A percentile compares a stretch with the other conserved stretches of the same genome.
These are phyloP conservation scores for Pachyrhizus erosus DNA, from an alignment of 306 rosid genomes.

Conservation along the genomic window DNA sequence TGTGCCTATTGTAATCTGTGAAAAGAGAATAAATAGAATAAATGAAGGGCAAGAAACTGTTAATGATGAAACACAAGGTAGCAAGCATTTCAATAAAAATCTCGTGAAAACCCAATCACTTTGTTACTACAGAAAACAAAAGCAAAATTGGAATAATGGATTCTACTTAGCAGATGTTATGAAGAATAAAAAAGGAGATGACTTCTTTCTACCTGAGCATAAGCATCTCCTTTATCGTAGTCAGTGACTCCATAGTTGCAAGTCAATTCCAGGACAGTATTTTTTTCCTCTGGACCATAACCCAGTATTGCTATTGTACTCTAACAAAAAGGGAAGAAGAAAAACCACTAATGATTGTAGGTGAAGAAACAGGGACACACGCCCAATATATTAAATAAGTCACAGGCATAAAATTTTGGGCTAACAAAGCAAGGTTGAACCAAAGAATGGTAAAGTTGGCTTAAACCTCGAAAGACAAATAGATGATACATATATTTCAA, in stretches of 20 bases:
- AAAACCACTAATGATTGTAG: not conserved
- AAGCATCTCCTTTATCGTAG: slow-evolving; percentile 85
- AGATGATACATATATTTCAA: not conserved
- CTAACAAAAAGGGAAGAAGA: slow-evolving; percentile 46
- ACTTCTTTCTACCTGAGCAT: slow-evolving; percentile 74
- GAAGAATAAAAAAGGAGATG: slow-evolving; percentile 24
- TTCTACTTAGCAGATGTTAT: not conserved
- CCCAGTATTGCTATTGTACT: slow-evolving; percentile 80
- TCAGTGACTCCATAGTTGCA: slow-evolving; percentile 88
- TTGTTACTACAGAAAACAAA: slow-evolving; percentile 3
- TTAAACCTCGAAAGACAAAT: not conserved
- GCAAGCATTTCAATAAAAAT: slow-evolving; percentile 23
- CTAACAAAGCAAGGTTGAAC: slow-evolving; percentile 30
- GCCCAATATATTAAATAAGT: slow-evolving; percentile 29
- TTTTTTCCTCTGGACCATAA: slow-evolving; percentile 92
- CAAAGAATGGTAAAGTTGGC: not conserved
- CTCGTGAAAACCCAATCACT: not conserved
- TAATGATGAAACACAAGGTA: not conserved
- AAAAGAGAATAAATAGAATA: slow-evolving; percentile 12
- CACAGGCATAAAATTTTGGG: not conserved
- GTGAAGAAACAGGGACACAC: not conserved
- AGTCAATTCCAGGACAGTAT: slow-evolving; percentile 80
- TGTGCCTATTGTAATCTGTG: slow-evolving; percentile 89
- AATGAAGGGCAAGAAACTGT: not conserved
- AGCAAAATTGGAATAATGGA: not conserved